Evolutionary conservation across 2,329 filamentous ascomycete species (phyloP), one percentile per base, ranked within the genome.

Genomic region (Fusarium sarcochroum): DNA sequence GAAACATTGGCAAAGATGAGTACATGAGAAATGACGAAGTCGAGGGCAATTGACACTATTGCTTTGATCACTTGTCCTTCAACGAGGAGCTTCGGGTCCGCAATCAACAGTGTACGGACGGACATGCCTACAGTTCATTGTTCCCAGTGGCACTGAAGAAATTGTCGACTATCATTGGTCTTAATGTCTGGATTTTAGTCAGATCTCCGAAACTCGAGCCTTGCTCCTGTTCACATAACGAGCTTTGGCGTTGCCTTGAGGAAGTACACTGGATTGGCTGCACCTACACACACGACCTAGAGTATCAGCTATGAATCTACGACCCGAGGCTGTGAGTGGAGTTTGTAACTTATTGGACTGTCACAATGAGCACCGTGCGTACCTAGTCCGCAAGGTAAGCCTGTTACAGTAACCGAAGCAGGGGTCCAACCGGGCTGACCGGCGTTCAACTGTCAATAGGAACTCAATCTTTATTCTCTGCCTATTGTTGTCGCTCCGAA

Each of bases 31-130:
- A 70, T 69, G 47, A 68, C 11, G 34, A 53, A 51, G 34, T 55
- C 46, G 42, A 69, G 66, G 67, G 67, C 47, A 64, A 18, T 41
- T 51, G 32, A 41, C 40, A 35, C 67, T 70, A 68, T 69, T 64
- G 57, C 40, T 30, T 32, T 25, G 23, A 30, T 45, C 8, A 5
- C 11, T 30, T 50, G 45, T 54, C 27, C 47, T 41, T 47, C 23
- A 20, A 27, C 35, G 21, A 41, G 23, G 42, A 48, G 53, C 25
- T 35, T 34, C 17, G 47, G 58, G 21, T 57, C 23, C 20, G 42
- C 44, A 32, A 21, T 21, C 20, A 38, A 20, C 7, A 30, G 8
- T 21, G 21, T 9, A 46, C 18, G 6, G 17, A 17, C 11, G 14
- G 30, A 27, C 15, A 8, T 27, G 25, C 20, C 18, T n/a, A 35